Conservation (phyloP, 1,284 basidiomycete species). For the Rhodotorula sp. region DNA sequence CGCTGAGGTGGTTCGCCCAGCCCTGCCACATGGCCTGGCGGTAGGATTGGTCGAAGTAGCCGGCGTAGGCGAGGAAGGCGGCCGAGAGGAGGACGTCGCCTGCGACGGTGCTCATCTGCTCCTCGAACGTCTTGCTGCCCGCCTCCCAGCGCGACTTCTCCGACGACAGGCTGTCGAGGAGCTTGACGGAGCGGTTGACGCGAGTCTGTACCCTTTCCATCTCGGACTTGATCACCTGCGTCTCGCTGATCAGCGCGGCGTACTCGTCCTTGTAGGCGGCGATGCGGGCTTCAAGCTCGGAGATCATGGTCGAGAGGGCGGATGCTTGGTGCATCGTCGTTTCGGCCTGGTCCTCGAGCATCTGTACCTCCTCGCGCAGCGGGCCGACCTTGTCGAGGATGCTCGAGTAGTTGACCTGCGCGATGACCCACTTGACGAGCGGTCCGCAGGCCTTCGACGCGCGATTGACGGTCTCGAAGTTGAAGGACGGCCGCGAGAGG, state of each 20-base stretch:
- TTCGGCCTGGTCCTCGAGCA: slow-evolving; percentile 85
- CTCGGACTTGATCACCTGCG: slow-evolving; percentile 93
- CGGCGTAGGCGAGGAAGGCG: slow-evolving; percentile 94
- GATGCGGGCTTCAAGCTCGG: slow-evolving; percentile 90
- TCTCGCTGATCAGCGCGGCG: slow-evolving; percentile 93
- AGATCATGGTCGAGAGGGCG: slow-evolving; percentile 87
- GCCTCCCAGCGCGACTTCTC: slow-evolving; percentile 93
- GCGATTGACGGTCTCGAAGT: slow-evolving; percentile 91
- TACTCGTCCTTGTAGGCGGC: slow-evolving; percentile 96
- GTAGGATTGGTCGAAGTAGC: slow-evolving; percentile 98
- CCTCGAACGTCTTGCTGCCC: slow-evolving; percentile 93
- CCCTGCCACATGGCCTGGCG: slow-evolving; percentile 96
- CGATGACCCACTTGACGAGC: slow-evolving; percentile 96
- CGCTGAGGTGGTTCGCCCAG: slow-evolving; percentile 83
- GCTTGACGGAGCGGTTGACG: slow-evolving; percentile 93
- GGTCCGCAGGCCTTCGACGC: slow-evolving; percentile 98
- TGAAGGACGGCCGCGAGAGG: slow-evolving; percentile 85
- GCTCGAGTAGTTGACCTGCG: slow-evolving; percentile 95
- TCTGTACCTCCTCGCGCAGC: slow-evolving; percentile 90
- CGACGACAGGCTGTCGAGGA: slow-evolving; percentile 90
- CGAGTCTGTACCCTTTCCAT: slow-evolving; percentile 98
- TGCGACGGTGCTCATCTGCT: slow-evolving; percentile 97
- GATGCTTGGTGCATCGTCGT: slow-evolving; percentile 88
- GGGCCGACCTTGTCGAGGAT: slow-evolving; percentile 98
- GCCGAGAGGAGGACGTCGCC: slow-evolving; percentile 95